Percentiles rank a stretch among this genome's conserved stretches.
Conservation (phyloP, 805 yeast species). For the Yueomyces sp. region DNA sequence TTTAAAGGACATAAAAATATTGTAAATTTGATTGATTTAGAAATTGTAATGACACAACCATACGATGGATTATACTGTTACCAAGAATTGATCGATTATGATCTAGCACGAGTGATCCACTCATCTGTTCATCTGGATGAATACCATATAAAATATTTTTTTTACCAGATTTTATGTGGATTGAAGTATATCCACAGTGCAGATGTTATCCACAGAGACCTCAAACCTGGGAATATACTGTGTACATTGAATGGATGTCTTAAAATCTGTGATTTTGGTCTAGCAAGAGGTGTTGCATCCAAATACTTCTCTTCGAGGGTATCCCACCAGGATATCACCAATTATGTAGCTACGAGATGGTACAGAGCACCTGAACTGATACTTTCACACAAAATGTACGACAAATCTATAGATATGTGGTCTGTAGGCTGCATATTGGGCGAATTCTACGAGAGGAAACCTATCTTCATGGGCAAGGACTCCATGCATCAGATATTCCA, state of each 20-base stretch:
- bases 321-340: slow-evolving; percentile 40
- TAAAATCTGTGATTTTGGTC: slow-evolving; percentile 88
- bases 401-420: slow-evolving; percentile 79
- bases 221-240: slow-evolving; percentile 82
- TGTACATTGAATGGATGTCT: slow-evolving; percentile 60
- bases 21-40: slow-evolving; percentile 60
- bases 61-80: slow-evolving; percentile 82
- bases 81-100: slow-evolving; percentile 76
- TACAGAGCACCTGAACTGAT: slow-evolving; percentile 89
- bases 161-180: slow-evolving; percentile 78
- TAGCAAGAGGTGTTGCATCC: slow-evolving; percentile 62
- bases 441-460: slow-evolving; percentile 69
- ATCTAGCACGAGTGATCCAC: slow-evolving; percentile 68
- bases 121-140: slow-evolving; percentile 70
- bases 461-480: slow-evolving; percentile 66
- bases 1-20: slow-evolving; percentile 82
- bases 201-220: slow-evolving; percentile 81
- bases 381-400: slow-evolving; percentile 43
- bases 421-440: slow-evolving; percentile 85
- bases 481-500: slow-evolving; percentile 58
- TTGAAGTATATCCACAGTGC: slow-evolving; percentile 84
- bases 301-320: slow-evolving; percentile 10
- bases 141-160: slow-evolving; percentile 61
- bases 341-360: slow-evolving; percentile 91
- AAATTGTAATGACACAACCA: slow-evolving; percentile 49